A percentile compares a stretch with the other conserved stretches of the same genome.
Conservation (phyloP, 345 rosid genomes). For the Adansonia digitata region DNA sequence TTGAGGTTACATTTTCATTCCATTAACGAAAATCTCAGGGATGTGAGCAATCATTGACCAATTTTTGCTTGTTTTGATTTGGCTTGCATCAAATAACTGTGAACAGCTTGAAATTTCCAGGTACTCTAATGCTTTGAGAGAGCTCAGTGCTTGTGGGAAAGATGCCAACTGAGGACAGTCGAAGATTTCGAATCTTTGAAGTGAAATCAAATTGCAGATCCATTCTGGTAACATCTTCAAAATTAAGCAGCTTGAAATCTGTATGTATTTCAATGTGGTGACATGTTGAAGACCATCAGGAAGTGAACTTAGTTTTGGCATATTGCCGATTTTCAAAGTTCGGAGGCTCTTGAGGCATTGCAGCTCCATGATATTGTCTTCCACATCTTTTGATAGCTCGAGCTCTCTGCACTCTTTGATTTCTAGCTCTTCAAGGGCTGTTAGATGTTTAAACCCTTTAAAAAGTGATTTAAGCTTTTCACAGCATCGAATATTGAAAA, state of each 20-base stretch:
- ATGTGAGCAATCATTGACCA: slow-evolving; percentile 6
- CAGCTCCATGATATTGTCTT: not conserved
- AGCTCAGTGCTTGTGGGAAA: not conserved
- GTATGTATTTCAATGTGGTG: not conserved
- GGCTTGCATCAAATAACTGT: not conserved
- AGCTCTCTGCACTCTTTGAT: slow-evolving; percentile 12
- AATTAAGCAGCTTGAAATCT: not conserved
- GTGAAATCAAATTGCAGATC: not conserved
- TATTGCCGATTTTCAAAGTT: not conserved
- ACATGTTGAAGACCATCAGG: slow-evolving; percentile 12
- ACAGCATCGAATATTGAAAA: not conserved
- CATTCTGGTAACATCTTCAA: slow-evolving; percentile 4
- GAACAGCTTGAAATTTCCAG: slow-evolving; percentile 6
- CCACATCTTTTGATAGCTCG: slow-evolving; percentile 11
- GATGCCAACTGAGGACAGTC: slow-evolving; percentile 8
- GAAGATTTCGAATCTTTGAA: slow-evolving; percentile 7
- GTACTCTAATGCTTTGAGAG: slow-evolving; percentile 5
- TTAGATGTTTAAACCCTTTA: slow-evolving; percentile 5
- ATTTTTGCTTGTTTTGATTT: slow-evolving; percentile 1
- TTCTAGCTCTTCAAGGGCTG: slow-evolving; percentile 11
- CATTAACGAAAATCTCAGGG: slow-evolving; percentile 5
- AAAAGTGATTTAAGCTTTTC: slow-evolving; percentile 2
- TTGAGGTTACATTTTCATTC: slow-evolving; percentile 3
- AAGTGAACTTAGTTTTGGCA: not conserved
- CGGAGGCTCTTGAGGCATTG: not conserved